A percentile compares a stretch with the other conserved stretches of the same genome.
Conservation (phyloP, 106 monocot genomes). For the Platanthera guangdongensis region DNA sequence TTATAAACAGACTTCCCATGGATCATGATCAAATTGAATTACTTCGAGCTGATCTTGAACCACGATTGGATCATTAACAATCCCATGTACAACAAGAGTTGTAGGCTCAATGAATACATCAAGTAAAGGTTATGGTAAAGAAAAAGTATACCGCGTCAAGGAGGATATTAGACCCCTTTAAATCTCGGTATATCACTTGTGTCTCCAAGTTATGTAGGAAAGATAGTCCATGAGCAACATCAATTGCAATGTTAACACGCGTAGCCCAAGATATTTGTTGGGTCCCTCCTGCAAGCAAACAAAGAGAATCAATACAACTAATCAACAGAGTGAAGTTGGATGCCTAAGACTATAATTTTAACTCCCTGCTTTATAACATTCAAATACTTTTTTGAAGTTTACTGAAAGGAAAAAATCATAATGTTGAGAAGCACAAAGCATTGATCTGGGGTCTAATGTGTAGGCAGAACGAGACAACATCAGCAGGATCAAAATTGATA, state of each 20-base stretch:
- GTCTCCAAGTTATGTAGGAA: conserved; percentile 62
- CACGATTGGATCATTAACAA: too few species aligned
- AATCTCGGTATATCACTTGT: conserved; percentile 79
- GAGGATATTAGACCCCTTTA: conserved; percentile 86
- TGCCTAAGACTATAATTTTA: not conserved
- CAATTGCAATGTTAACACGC: conserved; percentile 62
- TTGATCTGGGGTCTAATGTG: not conserved
- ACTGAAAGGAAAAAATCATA: not conserved
- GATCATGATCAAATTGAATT: too few species aligned
- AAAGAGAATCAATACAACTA: not conserved
- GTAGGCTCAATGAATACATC: not conserved
- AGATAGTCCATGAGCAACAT: conserved; percentile 70
- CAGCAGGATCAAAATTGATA: not conserved
- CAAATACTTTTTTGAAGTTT: not conserved
- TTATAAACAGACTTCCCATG: too few species aligned
- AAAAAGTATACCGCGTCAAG: conserved; percentile 58
- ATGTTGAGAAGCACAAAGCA: not conserved
- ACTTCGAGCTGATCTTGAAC: too few species aligned
- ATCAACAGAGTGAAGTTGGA: not conserved
- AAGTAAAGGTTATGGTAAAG: not conserved
- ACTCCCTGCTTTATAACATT: not conserved
- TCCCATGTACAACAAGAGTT: not conserved
- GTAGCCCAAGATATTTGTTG: conserved; percentile 66
- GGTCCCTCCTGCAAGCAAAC: conserved; percentile 28
- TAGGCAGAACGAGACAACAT: not conserved